Percentiles rank a stretch among this genome's conserved stretches.
Evolutionary conservation across 139 green algal species (phyloP).

Genomic region (Marvania coccoides): DNA sequence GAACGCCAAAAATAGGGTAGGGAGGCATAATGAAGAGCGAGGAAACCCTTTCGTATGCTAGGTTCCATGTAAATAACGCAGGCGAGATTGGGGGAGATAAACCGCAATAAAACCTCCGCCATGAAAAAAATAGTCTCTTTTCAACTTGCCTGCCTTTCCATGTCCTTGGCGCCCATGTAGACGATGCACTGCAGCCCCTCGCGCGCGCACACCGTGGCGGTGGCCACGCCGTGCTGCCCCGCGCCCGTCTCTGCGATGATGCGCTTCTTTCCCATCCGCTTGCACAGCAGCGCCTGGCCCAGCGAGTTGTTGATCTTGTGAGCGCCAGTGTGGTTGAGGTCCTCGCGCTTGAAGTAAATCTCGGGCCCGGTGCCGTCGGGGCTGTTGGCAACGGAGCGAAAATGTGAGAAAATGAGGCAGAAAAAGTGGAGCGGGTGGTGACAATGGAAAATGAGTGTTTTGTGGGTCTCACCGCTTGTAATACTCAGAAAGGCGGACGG

Average conservation of each 20-base stretch:
- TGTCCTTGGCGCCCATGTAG: constrained; percentile 99
- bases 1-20: too few species aligned
- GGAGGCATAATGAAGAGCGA: too few species aligned
- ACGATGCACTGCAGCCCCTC: constrained; percentile 94
- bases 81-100: too few species aligned
- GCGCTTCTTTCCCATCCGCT: constrained; percentile 89
- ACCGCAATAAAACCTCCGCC: too few species aligned
- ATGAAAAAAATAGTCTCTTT: too few species aligned
- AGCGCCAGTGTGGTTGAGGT: constrained; percentile 98
- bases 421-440: background rate
- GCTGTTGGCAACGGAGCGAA: constrained; percentile 9
- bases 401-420: background rate
- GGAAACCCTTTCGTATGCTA: too few species aligned
- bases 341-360: constrained; percentile 98
- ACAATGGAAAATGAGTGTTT: background rate
- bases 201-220: constrained; percentile 92
- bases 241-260: constrained; percentile 99
- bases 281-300: constrained; percentile 88
- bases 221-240: constrained; percentile 97
- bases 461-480: constrained; percentile 47
- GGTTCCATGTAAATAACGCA: too few species aligned
- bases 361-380: constrained; percentile 55
- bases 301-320: constrained; percentile 99
- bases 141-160: constrained; percentile 95
- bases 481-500: constrained; percentile 81